Conservation (phyloP, 768 basidiomycete genomes). For the Leccinum disarticulatum region DNA sequence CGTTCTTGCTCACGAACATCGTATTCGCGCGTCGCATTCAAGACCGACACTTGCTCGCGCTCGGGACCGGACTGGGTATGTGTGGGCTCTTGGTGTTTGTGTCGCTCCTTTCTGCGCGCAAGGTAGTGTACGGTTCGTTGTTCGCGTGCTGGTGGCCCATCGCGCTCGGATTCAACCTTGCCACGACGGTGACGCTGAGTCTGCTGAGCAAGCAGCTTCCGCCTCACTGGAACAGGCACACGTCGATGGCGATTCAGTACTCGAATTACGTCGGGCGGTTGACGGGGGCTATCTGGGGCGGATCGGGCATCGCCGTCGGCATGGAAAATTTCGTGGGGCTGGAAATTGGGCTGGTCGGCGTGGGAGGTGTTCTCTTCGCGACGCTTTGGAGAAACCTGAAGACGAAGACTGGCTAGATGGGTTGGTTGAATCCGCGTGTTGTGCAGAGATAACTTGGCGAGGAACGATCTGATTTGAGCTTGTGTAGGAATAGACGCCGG, state of each 20-base stretch:
- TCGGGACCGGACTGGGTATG: conserved; percentile 51
- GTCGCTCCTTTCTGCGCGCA: conserved; percentile 41
- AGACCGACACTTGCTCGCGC: conserved; percentile 57
- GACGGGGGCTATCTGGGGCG: not conserved
- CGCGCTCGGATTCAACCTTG: not conserved
- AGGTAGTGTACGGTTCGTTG: conserved; percentile 47
- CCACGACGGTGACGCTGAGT: not conserved
- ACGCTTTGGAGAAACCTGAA: not conserved
- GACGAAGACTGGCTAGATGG: not conserved
- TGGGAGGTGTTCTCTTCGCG: not conserved
- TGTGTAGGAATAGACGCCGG: not conserved
- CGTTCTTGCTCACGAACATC: conserved; percentile 65
- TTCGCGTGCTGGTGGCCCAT: not conserved
- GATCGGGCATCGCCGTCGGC: not conserved
- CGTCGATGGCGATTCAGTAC: conserved; percentile 9
- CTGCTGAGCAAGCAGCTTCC: not conserved
- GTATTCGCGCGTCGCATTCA: conserved; percentile 55
- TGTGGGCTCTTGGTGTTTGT: conserved; percentile 54
- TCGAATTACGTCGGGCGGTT: conserved; percentile 15
- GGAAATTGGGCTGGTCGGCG: not conserved
- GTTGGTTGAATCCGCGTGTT: not conserved
- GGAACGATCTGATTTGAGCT: not conserved
- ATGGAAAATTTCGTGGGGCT: not conserved
- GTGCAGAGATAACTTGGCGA: not conserved
- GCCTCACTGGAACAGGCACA: not conserved